These are phyloP conservation scores for Zygosaccharomyces kombuchaensis DNA, from an alignment of 805 yeast species.

Conservation along the genomic window DNA sequence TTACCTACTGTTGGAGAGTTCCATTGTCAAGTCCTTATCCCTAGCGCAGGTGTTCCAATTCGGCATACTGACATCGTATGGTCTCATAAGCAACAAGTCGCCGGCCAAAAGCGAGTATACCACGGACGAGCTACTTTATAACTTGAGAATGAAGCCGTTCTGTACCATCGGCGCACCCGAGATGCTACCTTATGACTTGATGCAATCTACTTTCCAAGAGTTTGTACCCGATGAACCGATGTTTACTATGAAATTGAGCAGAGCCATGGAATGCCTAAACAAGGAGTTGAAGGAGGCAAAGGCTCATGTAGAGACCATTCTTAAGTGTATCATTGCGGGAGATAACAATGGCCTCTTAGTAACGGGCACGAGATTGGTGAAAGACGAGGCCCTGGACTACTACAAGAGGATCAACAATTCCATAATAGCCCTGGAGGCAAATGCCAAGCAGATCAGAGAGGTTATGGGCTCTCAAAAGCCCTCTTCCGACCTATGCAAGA, in stretches of 20 bases:
- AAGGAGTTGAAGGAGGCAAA: constrained; percentile 18
- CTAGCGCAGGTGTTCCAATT: constrained; percentile 36
- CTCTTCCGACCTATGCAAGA: not conserved
- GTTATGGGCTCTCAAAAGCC: constrained; percentile 7
- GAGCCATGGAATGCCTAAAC: constrained; percentile 17
- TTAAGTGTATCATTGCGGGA: constrained; percentile 21
- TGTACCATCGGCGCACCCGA: constrained; percentile 75
- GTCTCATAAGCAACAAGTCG: constrained; percentile 23
- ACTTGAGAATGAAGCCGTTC: constrained; percentile 72
- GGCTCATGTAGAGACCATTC: constrained; percentile 14
- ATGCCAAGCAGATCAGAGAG: constrained; percentile 10
- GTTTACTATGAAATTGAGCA: constrained; percentile 17
- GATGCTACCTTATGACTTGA: constrained; percentile 44
- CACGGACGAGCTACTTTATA: constrained; percentile 37
- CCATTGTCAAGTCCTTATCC: constrained; percentile 30
- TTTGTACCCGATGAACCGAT: constrained; percentile 20
- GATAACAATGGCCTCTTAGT: constrained; percentile 19
- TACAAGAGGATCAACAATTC: constrained; percentile 25
- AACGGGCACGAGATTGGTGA: constrained; percentile 29
- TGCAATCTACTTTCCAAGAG: constrained; percentile 24
- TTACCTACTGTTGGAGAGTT: constrained; percentile 22
- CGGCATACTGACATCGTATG: constrained; percentile 24
- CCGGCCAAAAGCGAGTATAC: constrained; percentile 29
- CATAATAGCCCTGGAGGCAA: constrained; percentile 13
- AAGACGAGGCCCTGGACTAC: constrained; percentile 32